Percentiles rank a stretch among this genome's conserved stretches.
phyloP scores from a whole-genome alignment of 139 green algal genomes.

The Desmodesmus armatus region DNA sequence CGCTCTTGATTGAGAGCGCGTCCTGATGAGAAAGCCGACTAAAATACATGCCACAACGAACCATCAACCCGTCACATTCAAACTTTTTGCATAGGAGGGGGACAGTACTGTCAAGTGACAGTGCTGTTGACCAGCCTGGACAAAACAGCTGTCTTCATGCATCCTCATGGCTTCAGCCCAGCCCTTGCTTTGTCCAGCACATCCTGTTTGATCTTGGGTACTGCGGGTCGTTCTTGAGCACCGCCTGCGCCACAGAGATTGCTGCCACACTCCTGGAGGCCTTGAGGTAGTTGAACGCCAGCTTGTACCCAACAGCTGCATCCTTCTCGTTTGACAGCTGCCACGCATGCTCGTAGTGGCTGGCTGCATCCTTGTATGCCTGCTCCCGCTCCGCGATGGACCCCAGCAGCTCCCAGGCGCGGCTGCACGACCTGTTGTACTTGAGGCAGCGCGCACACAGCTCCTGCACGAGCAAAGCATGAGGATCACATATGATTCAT shows the following conservation, averaged over 20 bases:
- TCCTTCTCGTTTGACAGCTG: conserved; percentile 44
- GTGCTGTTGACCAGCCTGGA: too few relatives aligned
- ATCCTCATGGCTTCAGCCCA: conserved; percentile 64
- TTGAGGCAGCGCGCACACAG: conserved; percentile 83
- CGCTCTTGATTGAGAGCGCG: too few relatives aligned
- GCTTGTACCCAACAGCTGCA: conserved; percentile 74
- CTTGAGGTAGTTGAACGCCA: conserved; percentile 90
- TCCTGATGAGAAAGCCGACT: too few relatives aligned
- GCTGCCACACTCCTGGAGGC: conserved; percentile 52
- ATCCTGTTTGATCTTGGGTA: conserved; percentile 81
- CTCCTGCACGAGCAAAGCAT: conserved; percentile 66
- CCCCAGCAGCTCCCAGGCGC: conserved; percentile 82
- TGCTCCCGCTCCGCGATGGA: conserved; percentile 82
- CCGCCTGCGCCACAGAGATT: conserved; percentile 37
- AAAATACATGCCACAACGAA: too few relatives aligned
- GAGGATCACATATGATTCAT: not conserved
- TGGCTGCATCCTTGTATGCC: conserved; percentile 82
- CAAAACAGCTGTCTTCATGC: too few relatives aligned
- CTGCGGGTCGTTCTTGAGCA: conserved; percentile 75
- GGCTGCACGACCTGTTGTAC: conserved; percentile 86
- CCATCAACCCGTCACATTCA: too few relatives aligned
- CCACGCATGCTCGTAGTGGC: conserved; percentile 85
- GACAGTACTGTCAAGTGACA: too few relatives aligned
- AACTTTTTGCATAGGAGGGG: too few relatives aligned
- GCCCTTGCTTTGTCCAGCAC: conserved; percentile 79